These are phyloP conservation scores for Oryza nivara DNA, from an alignment of 176 grass and related monocot species.

Conservation along the genomic window DNA sequence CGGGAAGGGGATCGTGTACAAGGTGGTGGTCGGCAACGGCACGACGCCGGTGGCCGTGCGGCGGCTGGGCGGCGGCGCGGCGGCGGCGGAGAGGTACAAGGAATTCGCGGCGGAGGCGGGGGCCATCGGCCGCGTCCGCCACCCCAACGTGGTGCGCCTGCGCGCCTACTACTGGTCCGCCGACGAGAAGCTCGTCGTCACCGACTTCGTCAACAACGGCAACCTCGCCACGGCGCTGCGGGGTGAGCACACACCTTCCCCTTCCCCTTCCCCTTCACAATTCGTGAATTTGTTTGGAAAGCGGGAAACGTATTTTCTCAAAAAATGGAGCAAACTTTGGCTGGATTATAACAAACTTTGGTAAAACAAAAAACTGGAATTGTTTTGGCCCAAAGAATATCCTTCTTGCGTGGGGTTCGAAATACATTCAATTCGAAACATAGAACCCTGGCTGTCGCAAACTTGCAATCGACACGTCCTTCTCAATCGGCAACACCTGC, in stretches of 20 bases:
- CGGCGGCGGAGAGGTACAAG: constrained; percentile 39
- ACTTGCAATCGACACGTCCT: not conserved
- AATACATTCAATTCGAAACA: too few species aligned
- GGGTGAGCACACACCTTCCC: constrained; percentile 36
- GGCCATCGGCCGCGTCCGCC: constrained; percentile 53
- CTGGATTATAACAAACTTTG: too few species aligned
- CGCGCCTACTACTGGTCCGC: constrained; percentile 85
- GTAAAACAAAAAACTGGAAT: too few species aligned
- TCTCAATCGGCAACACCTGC: not conserved
- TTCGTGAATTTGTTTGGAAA: too few species aligned
- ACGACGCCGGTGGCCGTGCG: constrained; percentile 71
- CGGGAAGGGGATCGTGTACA: constrained; percentile 94
- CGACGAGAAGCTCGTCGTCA: constrained; percentile 89
- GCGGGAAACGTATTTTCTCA: too few species aligned
- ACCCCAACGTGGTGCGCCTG: constrained; percentile 73
- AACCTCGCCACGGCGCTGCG: constrained; percentile 74
- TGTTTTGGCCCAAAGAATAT: too few species aligned
- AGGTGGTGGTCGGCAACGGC: constrained; percentile 88
- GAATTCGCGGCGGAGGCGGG: constrained; percentile 60
- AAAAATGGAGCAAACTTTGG: too few species aligned
- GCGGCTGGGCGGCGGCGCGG: constrained; percentile 58
- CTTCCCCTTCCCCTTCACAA: too few species aligned
- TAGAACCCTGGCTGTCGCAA: too few species aligned
- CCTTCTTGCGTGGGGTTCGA: too few species aligned
- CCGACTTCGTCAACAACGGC: constrained; percentile 90